Conservation (phyloP, 1,284 basidiomycete genomes). For the Malassezia pachydermatis region DNA sequence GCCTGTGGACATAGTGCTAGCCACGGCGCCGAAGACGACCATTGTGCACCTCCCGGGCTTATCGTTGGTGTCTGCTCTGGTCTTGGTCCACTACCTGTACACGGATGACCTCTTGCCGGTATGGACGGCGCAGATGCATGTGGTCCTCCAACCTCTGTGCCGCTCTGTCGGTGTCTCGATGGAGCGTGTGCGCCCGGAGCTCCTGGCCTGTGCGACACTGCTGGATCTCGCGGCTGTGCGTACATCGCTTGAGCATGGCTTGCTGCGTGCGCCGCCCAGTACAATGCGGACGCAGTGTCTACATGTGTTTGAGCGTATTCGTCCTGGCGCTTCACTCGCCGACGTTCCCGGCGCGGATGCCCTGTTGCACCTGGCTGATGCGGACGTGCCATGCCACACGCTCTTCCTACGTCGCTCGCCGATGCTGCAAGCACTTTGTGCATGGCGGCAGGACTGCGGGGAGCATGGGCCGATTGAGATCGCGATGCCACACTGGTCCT, state of each 20-base stretch:
- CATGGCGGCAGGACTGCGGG: slow-evolving; percentile 65
- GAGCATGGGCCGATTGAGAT: slow-evolving; percentile 57
- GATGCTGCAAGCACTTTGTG: slow-evolving; percentile 79
- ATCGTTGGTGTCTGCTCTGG: slow-evolving; percentile 60
- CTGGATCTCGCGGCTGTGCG: slow-evolving; percentile 52
- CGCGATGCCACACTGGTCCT: slow-evolving; percentile 64
- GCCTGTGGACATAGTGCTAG: background rate
- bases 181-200: slow-evolving; percentile 53
- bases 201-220: slow-evolving; percentile 55
- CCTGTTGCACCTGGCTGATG: slow-evolving; percentile 64
- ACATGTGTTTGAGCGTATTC: slow-evolving; percentile 49
- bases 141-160: slow-evolving; percentile 52
- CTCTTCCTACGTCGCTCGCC: slow-evolving; percentile 67
- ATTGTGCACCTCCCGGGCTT: slow-evolving; percentile 41
- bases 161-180: slow-evolving; percentile 57
- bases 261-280: slow-evolving; percentile 48
- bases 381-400: slow-evolving; percentile 63
- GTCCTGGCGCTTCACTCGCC: slow-evolving; percentile 1
- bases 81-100: slow-evolving; percentile 78
- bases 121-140: slow-evolving; percentile 69
- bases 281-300: slow-evolving; percentile 55
- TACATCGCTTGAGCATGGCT: slow-evolving; percentile 48
- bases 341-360: slow-evolving; percentile 54
- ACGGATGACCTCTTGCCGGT: slow-evolving; percentile 69
- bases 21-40: background rate